Base-by-base conservation (phyloP, 805 yeast species). In the Ogataea wickerhamii region DNA sequence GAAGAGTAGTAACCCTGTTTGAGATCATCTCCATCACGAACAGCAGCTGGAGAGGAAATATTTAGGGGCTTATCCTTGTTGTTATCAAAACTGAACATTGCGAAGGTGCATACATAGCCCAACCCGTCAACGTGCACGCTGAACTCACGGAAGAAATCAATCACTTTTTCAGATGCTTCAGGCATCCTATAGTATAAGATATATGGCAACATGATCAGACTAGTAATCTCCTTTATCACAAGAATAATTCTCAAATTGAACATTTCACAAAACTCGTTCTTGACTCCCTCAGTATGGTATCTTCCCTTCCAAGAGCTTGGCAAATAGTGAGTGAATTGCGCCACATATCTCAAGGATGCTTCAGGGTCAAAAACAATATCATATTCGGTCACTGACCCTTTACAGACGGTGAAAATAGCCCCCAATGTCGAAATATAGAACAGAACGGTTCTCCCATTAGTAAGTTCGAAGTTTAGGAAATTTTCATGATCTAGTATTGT, bases 101-200 rank as follows among this genome's bases (percentile, higher is more conserved):
- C 98, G 70, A 82, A 87, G 21, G 87, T 81, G 56, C 98, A 91
- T 26, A 93, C 95, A 54, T 89, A 83, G 0, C 98, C 99, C 28
- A 93, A 67, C 0, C 96, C 98, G 64, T 89, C 97, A 33, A 89
- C 87, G 58, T 91, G 93, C 10, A 88, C 80, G 10, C 95, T 80
- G 49, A 77, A 82, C 42, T 91, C 97, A 39, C 98, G 67, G 60
- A 91, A 87, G 55, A 93, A 93, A 55, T 93, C 98, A 22, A 93
- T 76, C 31, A 93, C 83, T 19, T 77, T 70, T 20, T 84, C 89
- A 11, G 91, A 68, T 18, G 78, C 72, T 35, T 73, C 72, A 3
- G 96, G 87, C 19, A 93, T 66, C 14, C 87, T 77, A 55, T 82
- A 79, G 84, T 95, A 88, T 14, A 93, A 64, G n/a, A 93, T 76